phyloP scores from a whole-genome alignment of 768 basidiomycete genomes.

The Amanita muscaria region DNA sequence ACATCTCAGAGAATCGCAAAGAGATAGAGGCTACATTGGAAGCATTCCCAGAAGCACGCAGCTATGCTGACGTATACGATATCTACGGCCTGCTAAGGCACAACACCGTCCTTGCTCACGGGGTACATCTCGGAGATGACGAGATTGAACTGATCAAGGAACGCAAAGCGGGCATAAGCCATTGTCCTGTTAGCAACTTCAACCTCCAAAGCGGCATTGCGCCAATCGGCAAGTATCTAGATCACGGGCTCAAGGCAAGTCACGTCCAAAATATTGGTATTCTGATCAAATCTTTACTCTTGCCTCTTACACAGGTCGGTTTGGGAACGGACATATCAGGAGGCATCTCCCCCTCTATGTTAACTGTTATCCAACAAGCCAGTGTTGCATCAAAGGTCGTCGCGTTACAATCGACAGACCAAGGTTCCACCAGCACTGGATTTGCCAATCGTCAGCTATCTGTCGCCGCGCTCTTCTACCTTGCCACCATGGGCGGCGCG shows the following conservation, averaged over 20 bases:
- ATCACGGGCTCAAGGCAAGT: slow-evolving; percentile 75
- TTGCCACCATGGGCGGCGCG: slow-evolving; percentile 91
- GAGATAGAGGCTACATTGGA: slow-evolving; percentile 62
- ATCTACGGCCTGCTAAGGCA: slow-evolving; percentile 59
- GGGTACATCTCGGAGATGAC: slow-evolving; percentile 62
- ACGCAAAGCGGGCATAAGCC: slow-evolving; percentile 69
- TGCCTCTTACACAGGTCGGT: slow-evolving; percentile 54
- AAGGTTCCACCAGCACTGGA: not conserved
- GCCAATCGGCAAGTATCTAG: slow-evolving; percentile 68
- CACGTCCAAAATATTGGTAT: not conserved
- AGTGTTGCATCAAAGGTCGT: slow-evolving; percentile 76
- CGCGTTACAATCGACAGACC: slow-evolving; percentile 32
- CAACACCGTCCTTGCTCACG: slow-evolving; percentile 87
- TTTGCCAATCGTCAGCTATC: slow-evolving; percentile 60
- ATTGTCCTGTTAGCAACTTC: slow-evolving; percentile 93
- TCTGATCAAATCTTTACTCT: not conserved
- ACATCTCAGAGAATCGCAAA: slow-evolving; percentile 74
- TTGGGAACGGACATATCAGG: slow-evolving; percentile 93
- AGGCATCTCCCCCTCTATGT: slow-evolving; percentile 75
- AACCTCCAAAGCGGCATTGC: slow-evolving; percentile 84
- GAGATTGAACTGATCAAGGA: slow-evolving; percentile 68
- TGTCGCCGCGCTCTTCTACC: slow-evolving; percentile 71
- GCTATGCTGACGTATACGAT: slow-evolving; percentile 83
- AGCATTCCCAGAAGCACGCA: slow-evolving; percentile 54
- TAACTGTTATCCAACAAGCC: slow-evolving; percentile 65